Evolutionary conservation across 306 rosid genomes (phyloP).

Genomic region (Prosopis cineraria): DNA sequence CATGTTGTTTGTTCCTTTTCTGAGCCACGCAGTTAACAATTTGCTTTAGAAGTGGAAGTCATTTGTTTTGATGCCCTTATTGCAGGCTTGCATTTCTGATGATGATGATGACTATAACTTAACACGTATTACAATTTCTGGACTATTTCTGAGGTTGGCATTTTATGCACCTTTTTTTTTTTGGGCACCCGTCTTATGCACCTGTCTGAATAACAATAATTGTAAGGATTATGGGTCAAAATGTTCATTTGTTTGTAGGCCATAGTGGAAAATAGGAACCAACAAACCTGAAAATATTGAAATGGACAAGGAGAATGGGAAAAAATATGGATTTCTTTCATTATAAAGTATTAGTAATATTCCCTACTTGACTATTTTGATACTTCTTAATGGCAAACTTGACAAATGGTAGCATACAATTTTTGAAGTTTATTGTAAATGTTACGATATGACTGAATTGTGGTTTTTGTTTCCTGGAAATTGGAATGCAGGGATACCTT

Average conservation of each 20-base stretch:
- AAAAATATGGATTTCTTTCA: neutral
- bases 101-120: conserved; percentile 68
- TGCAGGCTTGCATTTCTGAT: conserved; percentile 79
- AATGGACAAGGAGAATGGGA: neutral
- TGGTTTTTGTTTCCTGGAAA: conserved; percentile 40
- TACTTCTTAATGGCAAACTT: conserved; percentile 17
- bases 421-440: conserved; percentile 1
- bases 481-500: conserved; percentile 77
- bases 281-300: conserved; percentile 26
- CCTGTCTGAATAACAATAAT: neutral
- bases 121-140: conserved; percentile 73
- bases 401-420: neutral
- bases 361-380: conserved; percentile 24
- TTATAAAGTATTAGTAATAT: conserved; percentile 10
- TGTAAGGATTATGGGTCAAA: conserved; percentile 1
- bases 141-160: conserved; percentile 78
- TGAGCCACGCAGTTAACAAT: conserved; percentile 21
- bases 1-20: neutral
- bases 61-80: conserved; percentile 29
- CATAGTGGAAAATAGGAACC: conserved; percentile 4
- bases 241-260: conserved; percentile 9
- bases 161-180: conserved; percentile 14
- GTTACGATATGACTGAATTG: conserved; percentile 16
- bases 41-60: conserved; percentile 22
- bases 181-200: neutral